A percentile compares a stretch with the other conserved stretches of the same genome.
Conservation (phyloP, 2,329 filamentous ascomycete species). For the Dactylellina cionopaga region DNA sequence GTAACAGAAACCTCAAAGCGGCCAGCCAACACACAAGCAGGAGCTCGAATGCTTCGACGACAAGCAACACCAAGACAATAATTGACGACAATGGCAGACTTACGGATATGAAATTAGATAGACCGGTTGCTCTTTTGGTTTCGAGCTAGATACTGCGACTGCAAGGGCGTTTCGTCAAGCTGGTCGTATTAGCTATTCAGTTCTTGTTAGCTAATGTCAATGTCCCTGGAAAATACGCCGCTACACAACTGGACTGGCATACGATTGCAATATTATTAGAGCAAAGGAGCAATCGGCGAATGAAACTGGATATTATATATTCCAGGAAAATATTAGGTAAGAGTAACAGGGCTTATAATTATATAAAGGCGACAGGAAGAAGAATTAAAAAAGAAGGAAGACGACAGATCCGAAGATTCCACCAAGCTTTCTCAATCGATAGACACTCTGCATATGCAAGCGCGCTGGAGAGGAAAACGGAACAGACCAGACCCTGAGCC, state of each 20-base stretch:
- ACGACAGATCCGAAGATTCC: background rate
- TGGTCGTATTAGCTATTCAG: too few relatives aligned
- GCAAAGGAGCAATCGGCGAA: too few relatives aligned
- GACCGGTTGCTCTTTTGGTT: too few relatives aligned
- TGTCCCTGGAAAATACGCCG: too few relatives aligned
- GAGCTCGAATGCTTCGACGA: slow-evolving; percentile 6
- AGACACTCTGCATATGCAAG: slow-evolving; percentile 12
- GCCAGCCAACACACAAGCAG: background rate
- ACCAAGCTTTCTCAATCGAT: background rate
- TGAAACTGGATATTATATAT: too few relatives aligned
- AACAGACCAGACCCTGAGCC: slow-evolving; percentile 16
- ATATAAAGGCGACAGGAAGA: background rate
- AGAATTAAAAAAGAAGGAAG: background rate
- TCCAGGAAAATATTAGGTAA: slow-evolving; percentile 5
- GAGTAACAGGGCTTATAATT: background rate
- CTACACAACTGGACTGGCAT: too few relatives aligned
- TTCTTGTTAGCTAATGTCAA: too few relatives aligned
- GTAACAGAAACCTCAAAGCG: slow-evolving; percentile 41
- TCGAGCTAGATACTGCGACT: too few relatives aligned
- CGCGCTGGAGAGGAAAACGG: background rate
- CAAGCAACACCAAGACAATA: slow-evolving; percentile 11
- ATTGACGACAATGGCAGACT: too few relatives aligned
- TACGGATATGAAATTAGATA: too few relatives aligned
- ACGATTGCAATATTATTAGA: too few relatives aligned
- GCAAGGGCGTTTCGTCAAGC: too few relatives aligned